phyloP scores from a whole-genome alignment of 139 green algal genomes.

The Chlorella sorokiniana region DNA sequence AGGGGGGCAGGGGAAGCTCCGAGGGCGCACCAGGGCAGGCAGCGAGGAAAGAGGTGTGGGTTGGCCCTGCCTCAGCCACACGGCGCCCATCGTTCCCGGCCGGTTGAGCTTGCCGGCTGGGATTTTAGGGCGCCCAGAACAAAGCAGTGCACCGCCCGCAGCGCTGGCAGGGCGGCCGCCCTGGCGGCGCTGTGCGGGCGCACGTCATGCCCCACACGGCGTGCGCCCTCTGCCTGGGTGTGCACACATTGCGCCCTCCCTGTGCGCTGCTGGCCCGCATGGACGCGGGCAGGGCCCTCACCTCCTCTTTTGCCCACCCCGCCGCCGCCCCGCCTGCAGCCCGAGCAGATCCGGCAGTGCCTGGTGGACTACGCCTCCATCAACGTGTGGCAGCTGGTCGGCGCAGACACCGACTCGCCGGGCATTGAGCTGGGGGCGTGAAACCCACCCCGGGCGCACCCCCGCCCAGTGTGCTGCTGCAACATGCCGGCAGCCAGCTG shows the following conservation, averaged over 20 bases:
- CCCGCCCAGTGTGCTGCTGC: not conserved
- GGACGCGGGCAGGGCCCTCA: not conserved
- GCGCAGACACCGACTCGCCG: constrained; percentile 9
- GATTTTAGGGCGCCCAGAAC: constrained; percentile 29
- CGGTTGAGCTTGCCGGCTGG: not conserved
- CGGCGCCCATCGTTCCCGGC: constrained; percentile 8
- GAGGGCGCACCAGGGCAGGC: too few relatives aligned
- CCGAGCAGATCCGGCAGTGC: constrained; percentile 54
- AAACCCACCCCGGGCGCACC: not conserved
- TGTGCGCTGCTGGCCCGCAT: not conserved
- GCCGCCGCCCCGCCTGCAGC: constrained; percentile 22
- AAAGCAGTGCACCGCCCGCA: not conserved
- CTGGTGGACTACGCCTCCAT: constrained; percentile 55
- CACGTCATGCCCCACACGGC: not conserved
- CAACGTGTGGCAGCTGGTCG: constrained; percentile 52
- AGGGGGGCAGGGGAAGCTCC: too few relatives aligned
- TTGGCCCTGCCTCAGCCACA: not conserved
- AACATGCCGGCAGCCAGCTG: too few relatives aligned
- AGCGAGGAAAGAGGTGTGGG: not conserved
- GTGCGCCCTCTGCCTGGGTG: not conserved
- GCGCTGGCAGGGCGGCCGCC: not conserved
- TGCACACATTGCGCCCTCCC: not conserved
- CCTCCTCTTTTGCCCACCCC: not conserved
- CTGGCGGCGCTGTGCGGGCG: not conserved
- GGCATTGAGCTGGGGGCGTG: constrained; percentile 12